phyloP scores from a whole-genome alignment of 345 rosid species.

The Aurinia saxatilis region DNA sequence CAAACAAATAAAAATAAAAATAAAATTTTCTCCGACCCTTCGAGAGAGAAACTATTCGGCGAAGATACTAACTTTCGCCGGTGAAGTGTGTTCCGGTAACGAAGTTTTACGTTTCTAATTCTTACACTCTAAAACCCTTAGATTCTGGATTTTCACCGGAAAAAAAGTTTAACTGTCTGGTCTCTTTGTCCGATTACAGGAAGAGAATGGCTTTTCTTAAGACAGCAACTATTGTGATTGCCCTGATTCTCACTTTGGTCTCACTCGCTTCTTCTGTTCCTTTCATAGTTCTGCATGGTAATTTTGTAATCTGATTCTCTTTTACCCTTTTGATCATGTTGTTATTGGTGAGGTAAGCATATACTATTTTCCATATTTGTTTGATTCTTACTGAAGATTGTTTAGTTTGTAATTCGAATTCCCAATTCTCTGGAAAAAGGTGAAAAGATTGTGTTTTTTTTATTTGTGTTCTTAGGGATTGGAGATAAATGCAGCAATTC shows the following conservation, averaged over 20 bases:
- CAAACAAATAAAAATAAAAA: background rate
- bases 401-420: background rate
- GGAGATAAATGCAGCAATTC: constrained; percentile 55
- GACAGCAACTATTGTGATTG: background rate
- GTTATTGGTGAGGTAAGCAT: background rate
- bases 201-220: constrained; percentile 7
- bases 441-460: background rate
- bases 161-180: background rate
- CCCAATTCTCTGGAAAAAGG: background rate
- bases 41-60: background rate
- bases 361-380: background rate
- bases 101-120: background rate
- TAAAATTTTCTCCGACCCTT: background rate
- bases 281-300: constrained; percentile 76
- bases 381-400: background rate
- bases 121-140: background rate
- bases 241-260: constrained; percentile 19
- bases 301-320: background rate
- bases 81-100: background rate
- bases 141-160: background rate
- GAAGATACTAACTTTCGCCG: constrained; percentile 15
- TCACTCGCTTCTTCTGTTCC: constrained; percentile 45
- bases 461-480: constrained; percentile 41
- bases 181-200: constrained; percentile 2
- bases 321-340: background rate